A percentile compares a stretch with the other conserved stretches of the same genome.
phyloP scores from a whole-genome alignment of 2,329 filamentous ascomycete genomes.

The Aureobasidium sp. region DNA sequence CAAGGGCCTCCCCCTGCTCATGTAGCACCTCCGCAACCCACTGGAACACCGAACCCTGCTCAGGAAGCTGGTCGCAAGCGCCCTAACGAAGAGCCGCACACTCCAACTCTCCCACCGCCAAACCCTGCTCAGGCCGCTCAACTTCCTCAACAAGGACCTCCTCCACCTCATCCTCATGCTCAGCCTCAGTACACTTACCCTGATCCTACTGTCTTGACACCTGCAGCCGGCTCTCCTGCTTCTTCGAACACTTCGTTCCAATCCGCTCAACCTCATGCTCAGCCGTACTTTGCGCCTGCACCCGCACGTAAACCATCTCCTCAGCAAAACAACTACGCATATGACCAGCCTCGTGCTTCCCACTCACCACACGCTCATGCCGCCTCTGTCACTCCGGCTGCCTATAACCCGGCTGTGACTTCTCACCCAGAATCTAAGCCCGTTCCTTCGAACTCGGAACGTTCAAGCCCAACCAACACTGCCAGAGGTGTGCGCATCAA shows the following conservation, averaged over 20 bases:
- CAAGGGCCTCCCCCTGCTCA: conserved; percentile 1
- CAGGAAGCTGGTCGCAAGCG: conserved; percentile 35
- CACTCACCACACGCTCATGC: conserved; percentile 34
- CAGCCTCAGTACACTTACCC: conserved; percentile 31
- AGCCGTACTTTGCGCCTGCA: conserved; percentile 32
- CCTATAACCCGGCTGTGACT: not conserved
- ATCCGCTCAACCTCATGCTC: conserved; percentile 23
- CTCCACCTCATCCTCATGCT: not conserved
- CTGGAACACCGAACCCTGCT: conserved; percentile 16
- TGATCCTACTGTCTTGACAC: conserved; percentile 36
- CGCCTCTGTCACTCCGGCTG: conserved; percentile 15
- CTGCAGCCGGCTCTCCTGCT: conserved; percentile 35
- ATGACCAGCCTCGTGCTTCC: conserved; percentile 32
- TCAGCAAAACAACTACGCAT: conserved; percentile 31
- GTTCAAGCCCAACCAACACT: conserved; percentile 27
- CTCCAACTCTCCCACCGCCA: conserved; percentile 40
- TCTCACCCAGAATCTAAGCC: conserved; percentile 20
- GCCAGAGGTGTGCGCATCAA: conserved; percentile 22
- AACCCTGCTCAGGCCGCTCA: conserved; percentile 36
- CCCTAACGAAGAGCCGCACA: conserved; percentile 40
- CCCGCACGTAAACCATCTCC: conserved; percentile 31
- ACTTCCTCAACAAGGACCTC: conserved; percentile 16
- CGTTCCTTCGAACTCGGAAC: conserved; percentile 24
- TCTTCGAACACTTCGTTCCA: conserved; percentile 31
- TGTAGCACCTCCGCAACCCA: conserved; percentile 2